phyloP scores from a whole-genome alignment of 495 filamentous ascomycete species.

The Penicillium longicatenatum region DNA sequence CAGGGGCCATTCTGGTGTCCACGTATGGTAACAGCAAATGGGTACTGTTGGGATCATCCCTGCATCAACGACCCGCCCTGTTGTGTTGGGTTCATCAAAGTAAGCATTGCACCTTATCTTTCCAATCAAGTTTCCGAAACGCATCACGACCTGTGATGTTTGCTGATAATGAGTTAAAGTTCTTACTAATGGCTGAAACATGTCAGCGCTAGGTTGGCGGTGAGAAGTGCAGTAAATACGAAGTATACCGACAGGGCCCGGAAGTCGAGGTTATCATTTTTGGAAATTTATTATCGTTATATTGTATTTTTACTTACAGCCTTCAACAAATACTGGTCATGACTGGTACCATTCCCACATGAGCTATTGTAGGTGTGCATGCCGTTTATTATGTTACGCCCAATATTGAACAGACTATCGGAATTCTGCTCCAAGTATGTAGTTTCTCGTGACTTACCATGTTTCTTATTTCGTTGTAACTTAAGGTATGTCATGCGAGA shows the following conservation, averaged over 20 bases:
- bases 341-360: neutral
- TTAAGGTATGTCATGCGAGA: neutral
- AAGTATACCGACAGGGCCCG: constrained; percentile 5
- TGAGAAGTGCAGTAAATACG: constrained; percentile 8
- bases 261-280: constrained; percentile 12
- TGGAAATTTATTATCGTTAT: constrained; percentile 1
- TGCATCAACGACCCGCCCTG: constrained; percentile 9
- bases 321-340: constrained; percentile 7
- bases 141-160: constrained; percentile 2
- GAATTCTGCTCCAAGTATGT: neutral
- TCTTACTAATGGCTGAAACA: neutral
- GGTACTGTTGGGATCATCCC: constrained; percentile 2
- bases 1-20: constrained; percentile 4
- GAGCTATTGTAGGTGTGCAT: neutral
- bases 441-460: neutral
- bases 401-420: neutral
- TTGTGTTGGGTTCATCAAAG: constrained; percentile 11
- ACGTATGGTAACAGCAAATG: constrained; percentile 10
- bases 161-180: neutral
- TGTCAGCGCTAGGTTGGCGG: constrained; percentile 10
- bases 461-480: neutral
- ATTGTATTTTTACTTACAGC: constrained; percentile 12
- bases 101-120: constrained; percentile 20
- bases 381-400: neutral
- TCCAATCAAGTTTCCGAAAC: constrained; percentile 12